Evolutionary conservation across 1,284 basidiomycete species (phyloP).

Genomic region (Serendipita sp.): DNA sequence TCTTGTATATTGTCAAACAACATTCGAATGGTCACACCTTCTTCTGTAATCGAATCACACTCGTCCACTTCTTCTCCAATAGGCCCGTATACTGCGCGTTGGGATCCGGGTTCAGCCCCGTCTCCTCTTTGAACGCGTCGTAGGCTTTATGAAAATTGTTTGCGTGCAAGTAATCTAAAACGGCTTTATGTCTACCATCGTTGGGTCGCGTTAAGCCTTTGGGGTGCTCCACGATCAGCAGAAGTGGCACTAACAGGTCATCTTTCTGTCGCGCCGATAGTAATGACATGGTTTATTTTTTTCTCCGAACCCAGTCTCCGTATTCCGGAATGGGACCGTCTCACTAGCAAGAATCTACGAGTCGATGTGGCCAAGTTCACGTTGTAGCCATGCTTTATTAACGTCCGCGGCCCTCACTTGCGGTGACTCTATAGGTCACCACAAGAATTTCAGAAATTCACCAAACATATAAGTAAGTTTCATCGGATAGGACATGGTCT

Average conservation of each 20-base stretch:
- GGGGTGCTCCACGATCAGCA: background rate
- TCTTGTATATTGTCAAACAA: background rate
- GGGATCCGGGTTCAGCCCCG: conserved; percentile 64
- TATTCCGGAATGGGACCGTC: background rate
- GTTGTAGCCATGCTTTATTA: background rate
- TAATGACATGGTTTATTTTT: conserved; percentile 17
- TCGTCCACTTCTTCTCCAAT: conserved; percentile 91
- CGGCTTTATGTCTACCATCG: conserved; percentile 61
- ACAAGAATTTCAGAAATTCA: too few species aligned
- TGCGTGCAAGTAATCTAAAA: conserved; percentile 68
- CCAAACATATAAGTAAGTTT: background rate
- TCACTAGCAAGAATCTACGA: background rate
- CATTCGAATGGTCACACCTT: conserved; percentile 38
- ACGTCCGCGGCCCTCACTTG: too few species aligned
- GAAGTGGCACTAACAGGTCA: conserved; percentile 49
- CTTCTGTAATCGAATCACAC: conserved; percentile 83
- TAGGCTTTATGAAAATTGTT: conserved; percentile 50
- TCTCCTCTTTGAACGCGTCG: conserved; percentile 48
- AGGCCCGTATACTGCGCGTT: conserved; percentile 73
- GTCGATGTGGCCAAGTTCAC: background rate
- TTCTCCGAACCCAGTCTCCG: background rate
- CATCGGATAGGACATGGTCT: background rate
- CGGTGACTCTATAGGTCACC: too few species aligned
- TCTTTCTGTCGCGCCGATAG: conserved; percentile 71
- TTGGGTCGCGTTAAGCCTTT: conserved; percentile 9